These are phyloP conservation scores for Neovahlkampfia damariscottae DNA, from an alignment of 78 protist species.

Conservation along the genomic window DNA sequence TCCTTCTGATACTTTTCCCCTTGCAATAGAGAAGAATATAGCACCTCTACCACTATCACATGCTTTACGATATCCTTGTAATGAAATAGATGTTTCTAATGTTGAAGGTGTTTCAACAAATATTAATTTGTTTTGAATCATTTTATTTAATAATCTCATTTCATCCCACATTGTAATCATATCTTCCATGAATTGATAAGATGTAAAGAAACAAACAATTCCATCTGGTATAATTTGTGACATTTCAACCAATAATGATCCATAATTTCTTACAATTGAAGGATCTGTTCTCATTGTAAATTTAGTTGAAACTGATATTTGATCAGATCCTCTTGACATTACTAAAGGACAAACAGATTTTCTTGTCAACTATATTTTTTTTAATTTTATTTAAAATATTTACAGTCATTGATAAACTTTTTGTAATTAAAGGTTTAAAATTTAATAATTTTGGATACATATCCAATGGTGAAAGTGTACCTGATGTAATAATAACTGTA, in stretches of 20 bases:
- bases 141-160: constrained; percentile 35
- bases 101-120: constrained; percentile 85
- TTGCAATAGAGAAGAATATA: constrained; percentile 87
- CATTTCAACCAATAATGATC: constrained; percentile 56
- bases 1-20: constrained; percentile 95
- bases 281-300: constrained; percentile 39
- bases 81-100: constrained; percentile 85
- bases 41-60: constrained; percentile 91
- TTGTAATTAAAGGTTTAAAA: constrained; percentile 55
- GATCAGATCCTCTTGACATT: constrained; percentile 42
- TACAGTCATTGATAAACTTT: constrained; percentile 10
- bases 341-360: constrained; percentile 37
- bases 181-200: constrained; percentile 86
- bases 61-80: constrained; percentile 72
- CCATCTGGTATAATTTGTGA: constrained; percentile 93
- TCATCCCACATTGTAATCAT: constrained; percentile 68
- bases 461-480: constrained; percentile 94
- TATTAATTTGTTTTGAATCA: constrained; percentile 64
- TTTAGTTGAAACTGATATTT: constrained; percentile 26
- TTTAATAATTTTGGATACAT: constrained; percentile 81
- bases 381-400: too few relatives aligned
- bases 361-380: too few relatives aligned
- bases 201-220: constrained; percentile 90
- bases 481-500: constrained; percentile 62
- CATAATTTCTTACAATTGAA: constrained; percentile 76